Evolutionary conservation across 1,284 basidiomycete species (phyloP), one percentile per base, ranked within the genome.

Genomic region (Puccinia hordei): DNA sequence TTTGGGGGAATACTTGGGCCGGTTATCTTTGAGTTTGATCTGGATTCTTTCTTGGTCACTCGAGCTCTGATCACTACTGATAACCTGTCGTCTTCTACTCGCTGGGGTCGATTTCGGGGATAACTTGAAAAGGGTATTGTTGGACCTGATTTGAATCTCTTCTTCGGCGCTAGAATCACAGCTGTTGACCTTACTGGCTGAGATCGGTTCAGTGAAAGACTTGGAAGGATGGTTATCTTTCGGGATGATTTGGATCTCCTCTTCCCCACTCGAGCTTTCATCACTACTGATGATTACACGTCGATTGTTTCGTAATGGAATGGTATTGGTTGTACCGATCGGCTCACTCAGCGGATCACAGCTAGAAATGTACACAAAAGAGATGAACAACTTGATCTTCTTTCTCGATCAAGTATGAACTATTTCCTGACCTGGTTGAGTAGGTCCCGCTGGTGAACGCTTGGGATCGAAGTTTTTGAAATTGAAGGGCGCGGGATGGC

Each of bases 401-500:
- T 61, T 22, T 38, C 41, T 55, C 3, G 44, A 72, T 9, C 24
- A 46, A 73, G 22, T 5, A 57, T 44, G 33, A 27, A 44, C 33
- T n/a, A 10, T 30, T 27, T 46, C 53, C 33, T 38, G 41, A 27
- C 35, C 19, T 38, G 19, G 33, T 33, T 27, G 27, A 46, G 27
- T 33, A 55, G 15, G 27, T 65, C 9, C 33, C 8, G 57, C 57
- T 75, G 9, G 49, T 33, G 17, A 80, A 57, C 17, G 59, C 51
- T 44, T 49, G 49, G 15, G 77, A n/a, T 6, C 77, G 69, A 3
- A 53, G 33, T 49, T 63, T 30, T 27, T 72, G 66, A 49, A 80
- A 80, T 61, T 53, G 77, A 61, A 57, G 27, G 22, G 66, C 68
- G 63, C 77, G 57, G 12, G 53, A 63, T 5, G 77, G 77, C 6